Conservation (phyloP, 352 stramenopile species). For the Phytophthora pisi region DNA sequence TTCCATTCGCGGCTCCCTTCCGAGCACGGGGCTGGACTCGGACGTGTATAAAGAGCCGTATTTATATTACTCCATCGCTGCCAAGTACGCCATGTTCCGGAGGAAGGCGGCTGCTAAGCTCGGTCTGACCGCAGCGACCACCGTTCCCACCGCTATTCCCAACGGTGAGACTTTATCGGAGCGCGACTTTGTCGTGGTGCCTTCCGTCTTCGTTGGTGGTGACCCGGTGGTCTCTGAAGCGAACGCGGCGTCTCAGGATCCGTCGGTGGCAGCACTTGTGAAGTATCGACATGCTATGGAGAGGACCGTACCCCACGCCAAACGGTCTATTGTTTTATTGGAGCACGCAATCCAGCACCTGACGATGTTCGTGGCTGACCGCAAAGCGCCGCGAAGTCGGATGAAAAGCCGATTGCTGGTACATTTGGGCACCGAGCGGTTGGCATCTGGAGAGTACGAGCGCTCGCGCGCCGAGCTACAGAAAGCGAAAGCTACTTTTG, state of each 20-base stretch:
- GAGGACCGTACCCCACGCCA: conserved; percentile 64
- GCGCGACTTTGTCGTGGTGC: conserved; percentile 73
- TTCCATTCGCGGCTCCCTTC: conserved; percentile 67
- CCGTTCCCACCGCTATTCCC: conserved; percentile 13
- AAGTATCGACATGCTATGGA: conserved; percentile 75
- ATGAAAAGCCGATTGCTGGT: conserved; percentile 81
- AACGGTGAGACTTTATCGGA: conserved; percentile 39
- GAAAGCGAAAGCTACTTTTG: conserved; percentile 67
- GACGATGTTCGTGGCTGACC: conserved; percentile 66
- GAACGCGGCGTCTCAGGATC: conserved; percentile 38
- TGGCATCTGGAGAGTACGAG: conserved; percentile 75
- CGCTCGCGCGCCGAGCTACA: conserved; percentile 67
- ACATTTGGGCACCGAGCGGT: conserved; percentile 73
- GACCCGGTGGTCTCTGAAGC: conserved; percentile 68
- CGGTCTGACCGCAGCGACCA: conserved; percentile 42
- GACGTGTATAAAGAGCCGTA: conserved; percentile 89
- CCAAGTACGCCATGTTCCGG: conserved; percentile 84
- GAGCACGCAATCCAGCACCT: conserved; percentile 82
- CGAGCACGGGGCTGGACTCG: conserved; percentile 66
- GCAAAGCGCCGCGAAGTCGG: conserved; percentile 64
- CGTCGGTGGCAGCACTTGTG: conserved; percentile 60
- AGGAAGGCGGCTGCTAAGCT: conserved; percentile 69
- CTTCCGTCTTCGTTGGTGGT: conserved; percentile 72
- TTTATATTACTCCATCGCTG: conserved; percentile 84
- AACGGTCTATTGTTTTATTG: conserved; percentile 74